Base-by-base conservation (phyloP, 2,329 filamentous ascomycete genomes). In the Nemania bipapillata region DNA sequence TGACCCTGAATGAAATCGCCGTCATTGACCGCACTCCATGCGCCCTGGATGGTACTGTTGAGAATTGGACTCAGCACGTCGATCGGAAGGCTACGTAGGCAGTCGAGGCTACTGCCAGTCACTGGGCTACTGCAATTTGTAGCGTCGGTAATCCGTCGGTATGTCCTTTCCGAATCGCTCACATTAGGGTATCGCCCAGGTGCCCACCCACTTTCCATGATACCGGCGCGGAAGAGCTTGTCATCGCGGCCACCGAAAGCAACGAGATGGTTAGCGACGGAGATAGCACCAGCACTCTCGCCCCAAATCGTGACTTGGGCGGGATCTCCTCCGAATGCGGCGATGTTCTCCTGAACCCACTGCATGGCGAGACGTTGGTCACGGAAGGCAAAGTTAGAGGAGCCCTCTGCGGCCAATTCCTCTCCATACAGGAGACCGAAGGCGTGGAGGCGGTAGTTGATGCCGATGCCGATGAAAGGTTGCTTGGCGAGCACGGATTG, bases 301-400 rank as follows among this genome's bases (percentile, higher is more conserved):
- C 55, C 55, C 55, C 55, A 57, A 9, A 57, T 57, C 8, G 55
- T 57, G 6, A 57, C 55, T n/a, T 28, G 20, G 17, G 24, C 22
- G 11, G 55, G 55, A 30, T 57, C 55, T 45, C 55, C 55, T 9
- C 55, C 55, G 35, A 57, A 57, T 11, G 55, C n/a, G 22, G 55
- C 35, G 20, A 57, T 57, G 22, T 57, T 57, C 26, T 45, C 55
- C 15, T 37, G 30, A n/a, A 57, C 55, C 55, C 55, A 57, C 40
- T 45, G 24, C 35, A 57, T 28, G 8, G 35, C 55, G 17, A 57
- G 20, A 4, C 55, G 20, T 28, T 57, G 55, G 26, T 57, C 55
- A 20, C 37, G 55, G 8, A 57, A 35, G 7, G 5, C 47, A n/a
- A 45, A n/a, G 40, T 45, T 45, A 17, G 40, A 45, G 40, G 40